These are phyloP conservation scores for Diophrys appendiculata DNA, from an alignment of 73 alveolate genomes.

Conservation along the genomic window DNA sequence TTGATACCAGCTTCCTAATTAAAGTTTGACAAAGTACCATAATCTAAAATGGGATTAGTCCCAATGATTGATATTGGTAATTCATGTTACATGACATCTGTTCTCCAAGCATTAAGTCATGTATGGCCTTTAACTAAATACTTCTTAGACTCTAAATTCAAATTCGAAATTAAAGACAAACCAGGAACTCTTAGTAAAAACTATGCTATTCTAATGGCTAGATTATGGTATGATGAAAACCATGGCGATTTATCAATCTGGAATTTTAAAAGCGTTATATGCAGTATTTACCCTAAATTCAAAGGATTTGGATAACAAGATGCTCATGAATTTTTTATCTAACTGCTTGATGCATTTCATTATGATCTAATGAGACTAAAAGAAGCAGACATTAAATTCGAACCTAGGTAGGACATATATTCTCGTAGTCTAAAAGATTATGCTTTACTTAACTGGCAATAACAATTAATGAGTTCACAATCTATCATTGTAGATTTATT, in stretches of 20 bases:
- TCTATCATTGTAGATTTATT: constrained; percentile 91
- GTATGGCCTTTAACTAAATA: constrained; percentile 84
- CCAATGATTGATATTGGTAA: constrained; percentile 96
- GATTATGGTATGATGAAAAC: constrained; percentile 80
- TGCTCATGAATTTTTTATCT: constrained; percentile 89
- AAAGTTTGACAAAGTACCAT: too few relatives aligned
- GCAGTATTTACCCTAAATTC: constrained; percentile 79
- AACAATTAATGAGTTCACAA: constrained; percentile 87
- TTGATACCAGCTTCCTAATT: too few relatives aligned
- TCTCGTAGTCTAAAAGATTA: too few relatives aligned
- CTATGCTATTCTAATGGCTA: constrained; percentile 74
- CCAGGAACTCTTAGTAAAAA: constrained; percentile 92
- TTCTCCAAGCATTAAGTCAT: constrained; percentile 88
- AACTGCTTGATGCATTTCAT: constrained; percentile 95
- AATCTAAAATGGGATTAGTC: constrained; percentile 81
- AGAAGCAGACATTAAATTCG: constrained; percentile 68
- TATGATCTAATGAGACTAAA: constrained; percentile 94
- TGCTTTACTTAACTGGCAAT: constrained; percentile 85
- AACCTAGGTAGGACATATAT: constrained; percentile 84
- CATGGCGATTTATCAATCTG: constrained; percentile 75
- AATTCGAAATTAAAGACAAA: constrained; percentile 83
- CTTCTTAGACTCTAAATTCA: constrained; percentile 61
- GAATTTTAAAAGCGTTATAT: constrained; percentile 71
- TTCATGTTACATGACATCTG: constrained; percentile 98
- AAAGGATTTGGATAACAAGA: constrained; percentile 91